Evolutionary conservation across 2,329 filamentous ascomycete species (phyloP), one percentile per base, ranked within the genome.

Genomic region (Talaromyces sp.): DNA sequence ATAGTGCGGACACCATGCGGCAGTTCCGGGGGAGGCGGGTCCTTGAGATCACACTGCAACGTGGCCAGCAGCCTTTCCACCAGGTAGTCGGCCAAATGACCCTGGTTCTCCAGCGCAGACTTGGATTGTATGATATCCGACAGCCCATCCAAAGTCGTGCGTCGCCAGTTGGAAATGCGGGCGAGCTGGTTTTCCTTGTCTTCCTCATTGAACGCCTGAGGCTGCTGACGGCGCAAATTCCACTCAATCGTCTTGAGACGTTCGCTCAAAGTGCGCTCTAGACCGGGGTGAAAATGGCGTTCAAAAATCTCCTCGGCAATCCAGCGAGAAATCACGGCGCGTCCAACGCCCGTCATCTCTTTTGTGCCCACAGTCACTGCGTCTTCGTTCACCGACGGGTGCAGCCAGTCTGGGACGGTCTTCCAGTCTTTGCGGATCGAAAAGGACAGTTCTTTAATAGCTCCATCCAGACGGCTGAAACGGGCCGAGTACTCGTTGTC

Each of bases 351-450:
- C 6, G 92, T 98, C 95, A 99, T 99, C 76, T 99, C 95, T 75
- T 97, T 93, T 72, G 93, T 96, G 64, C 93, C 95, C 9, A 89
- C 92, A 69, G 88, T 86, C 59, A 96, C 83, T 0, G 92, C 94
- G 69, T 96, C 93, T 58, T 89, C 83, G 74, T 94, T 97, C 66
- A 96, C 90, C 60, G 87, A 91, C 28, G 83, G 83, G 60, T 87
- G 84, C 52, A 99, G 81, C 92, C 92, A 98, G 5, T 82, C 73
- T 0, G 95, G 95, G 60, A 98, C 83, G 36, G 82, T 81, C 65
- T 86, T 87, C 95, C 95, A 99, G 72, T 96, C 90, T 77, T 98
- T 98, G 65, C 95, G 89, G 65, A 98, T 96, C 68, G 95, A 94
- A 80, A 97, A 99, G 0, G 95, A 89, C 9, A 99, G 83, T 73